phyloP scores from a whole-genome alignment of 2,329 filamentous ascomycete species.

The Sporothrix phasma region DNA sequence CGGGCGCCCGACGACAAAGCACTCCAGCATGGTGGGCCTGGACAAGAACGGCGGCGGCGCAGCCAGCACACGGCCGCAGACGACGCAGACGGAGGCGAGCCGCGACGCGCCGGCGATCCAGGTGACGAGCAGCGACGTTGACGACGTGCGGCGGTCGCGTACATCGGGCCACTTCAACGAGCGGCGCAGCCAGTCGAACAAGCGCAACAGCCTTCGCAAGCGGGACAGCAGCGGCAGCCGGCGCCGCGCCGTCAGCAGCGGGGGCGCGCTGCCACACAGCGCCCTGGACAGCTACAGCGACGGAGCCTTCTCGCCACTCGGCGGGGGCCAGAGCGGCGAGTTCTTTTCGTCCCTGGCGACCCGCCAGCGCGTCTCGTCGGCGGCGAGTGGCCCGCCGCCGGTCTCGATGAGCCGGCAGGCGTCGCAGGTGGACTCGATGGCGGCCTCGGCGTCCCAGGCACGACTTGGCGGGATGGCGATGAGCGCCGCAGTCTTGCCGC shows the following conservation, averaged over 20 bases:
- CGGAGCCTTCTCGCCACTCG: conserved; percentile 39
- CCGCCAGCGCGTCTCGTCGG: conserved; percentile 31
- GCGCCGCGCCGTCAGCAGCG: conserved; percentile 35
- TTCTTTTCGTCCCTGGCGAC: conserved; percentile 34
- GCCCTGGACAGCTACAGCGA: conserved; percentile 39
- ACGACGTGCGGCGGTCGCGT: conserved; percentile 28
- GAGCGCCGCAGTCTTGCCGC: conserved; percentile 22
- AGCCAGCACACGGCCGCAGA: conserved; percentile 28
- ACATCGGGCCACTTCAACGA: conserved; percentile 22
- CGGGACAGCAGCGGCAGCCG: conserved; percentile 41
- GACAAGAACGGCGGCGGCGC: conserved; percentile 28
- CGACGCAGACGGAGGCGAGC: conserved; percentile 35
- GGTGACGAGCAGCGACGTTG: conserved; percentile 55
- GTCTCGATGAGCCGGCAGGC: conserved; percentile 35
- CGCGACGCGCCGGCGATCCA: conserved; percentile 60
- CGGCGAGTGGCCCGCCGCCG: conserved; percentile 24
- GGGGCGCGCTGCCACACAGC: conserved; percentile 29
- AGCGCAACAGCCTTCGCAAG: conserved; percentile 44
- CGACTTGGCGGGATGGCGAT: not conserved
- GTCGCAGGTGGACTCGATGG: conserved; percentile 37
- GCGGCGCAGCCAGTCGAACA: conserved; percentile 38
- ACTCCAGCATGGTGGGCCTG: conserved; percentile 27
- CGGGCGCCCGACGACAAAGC: conserved; percentile 35
- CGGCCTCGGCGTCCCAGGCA: conserved; percentile 34
- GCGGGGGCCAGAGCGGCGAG: conserved; percentile 31